These are phyloP conservation scores for Eucalyptus pumila DNA, from an alignment of 345 rosid species.

Conservation along the genomic window DNA sequence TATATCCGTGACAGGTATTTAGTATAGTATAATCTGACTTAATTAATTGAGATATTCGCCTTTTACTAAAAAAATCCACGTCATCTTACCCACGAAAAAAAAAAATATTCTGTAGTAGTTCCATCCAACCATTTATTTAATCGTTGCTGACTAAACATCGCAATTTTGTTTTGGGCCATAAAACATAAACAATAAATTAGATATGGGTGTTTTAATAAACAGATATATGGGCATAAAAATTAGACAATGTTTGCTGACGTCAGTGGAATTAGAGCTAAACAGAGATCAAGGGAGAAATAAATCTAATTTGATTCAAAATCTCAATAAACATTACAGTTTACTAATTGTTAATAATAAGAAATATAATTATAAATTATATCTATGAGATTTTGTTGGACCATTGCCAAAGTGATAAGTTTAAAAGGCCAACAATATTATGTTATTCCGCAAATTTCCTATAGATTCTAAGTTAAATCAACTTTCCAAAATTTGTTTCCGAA, in stretches of 20 bases:
- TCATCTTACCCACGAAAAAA: not conserved
- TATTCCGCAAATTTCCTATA: not conserved
- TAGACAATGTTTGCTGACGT: not conserved
- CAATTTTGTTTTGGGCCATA: not conserved
- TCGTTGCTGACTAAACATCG: not conserved
- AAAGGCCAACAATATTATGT: not conserved
- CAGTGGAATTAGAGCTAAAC: not conserved
- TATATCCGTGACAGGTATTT: not conserved
- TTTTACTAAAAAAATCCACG: not conserved
- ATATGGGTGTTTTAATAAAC: not conserved
- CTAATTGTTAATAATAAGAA: not conserved
- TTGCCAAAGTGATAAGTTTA: not conserved
- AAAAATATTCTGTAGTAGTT: not conserved
- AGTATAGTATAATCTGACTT: not conserved
- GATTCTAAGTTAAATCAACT: too few species aligned
- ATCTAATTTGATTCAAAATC: not conserved
- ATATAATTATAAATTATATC: too few species aligned
- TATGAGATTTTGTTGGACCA: not conserved
- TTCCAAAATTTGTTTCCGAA: not conserved
- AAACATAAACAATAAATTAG: not conserved
- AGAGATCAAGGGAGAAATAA: not conserved
- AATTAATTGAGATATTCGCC: not conserved
- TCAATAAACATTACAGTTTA: not conserved
- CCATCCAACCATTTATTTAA: not conserved
- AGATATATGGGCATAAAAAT: not conserved